phyloP scores from a whole-genome alignment of 495 filamentous ascomycete species.

The Rusavskia elegans region DNA sequence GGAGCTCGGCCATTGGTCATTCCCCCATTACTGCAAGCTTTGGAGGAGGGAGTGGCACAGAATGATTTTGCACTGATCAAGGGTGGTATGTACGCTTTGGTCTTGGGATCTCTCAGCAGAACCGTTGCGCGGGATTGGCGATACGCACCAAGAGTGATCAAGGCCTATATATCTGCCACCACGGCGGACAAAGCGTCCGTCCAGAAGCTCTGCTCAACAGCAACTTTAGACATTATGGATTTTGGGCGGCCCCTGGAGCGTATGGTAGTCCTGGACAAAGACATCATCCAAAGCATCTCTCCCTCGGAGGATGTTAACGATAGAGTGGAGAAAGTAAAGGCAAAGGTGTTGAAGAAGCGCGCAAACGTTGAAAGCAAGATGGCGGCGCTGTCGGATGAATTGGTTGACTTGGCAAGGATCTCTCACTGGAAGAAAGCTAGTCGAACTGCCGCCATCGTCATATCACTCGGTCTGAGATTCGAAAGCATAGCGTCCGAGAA shows the following conservation, averaged over 20 bases:
- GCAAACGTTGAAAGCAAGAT: slow-evolving; percentile 68
- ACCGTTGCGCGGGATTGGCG: slow-evolving; percentile 83
- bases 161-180: slow-evolving; percentile 75
- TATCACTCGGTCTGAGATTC: slow-evolving; percentile 77
- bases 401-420: slow-evolving; percentile 57
- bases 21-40: slow-evolving; percentile 60
- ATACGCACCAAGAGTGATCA: slow-evolving; percentile 72
- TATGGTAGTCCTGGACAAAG: slow-evolving; percentile 71
- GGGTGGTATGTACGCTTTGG: slow-evolving; percentile 74
- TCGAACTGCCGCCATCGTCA: slow-evolving; percentile 71
- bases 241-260: slow-evolving; percentile 73
- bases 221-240: slow-evolving; percentile 75
- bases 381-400: slow-evolving; percentile 57
- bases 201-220: slow-evolving; percentile 70
- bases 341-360: slow-evolving; percentile 57
- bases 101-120: slow-evolving; percentile 80
- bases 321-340: slow-evolving; percentile 48
- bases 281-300: slow-evolving; percentile 53
- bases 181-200: slow-evolving; percentile 86
- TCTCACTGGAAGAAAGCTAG: slow-evolving; percentile 95
- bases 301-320: slow-evolving; percentile 50
- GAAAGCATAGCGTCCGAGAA: slow-evolving; percentile 67
- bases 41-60: slow-evolving; percentile 67
- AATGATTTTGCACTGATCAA: slow-evolving; percentile 84
- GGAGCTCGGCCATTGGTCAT: slow-evolving; percentile 78